Percentiles rank a stretch among this genome's conserved stretches.
These are phyloP conservation scores for Fusarium caatingaense DNA, from an alignment of 2,329 filamentous ascomycete genomes.

Conservation along the genomic window DNA sequence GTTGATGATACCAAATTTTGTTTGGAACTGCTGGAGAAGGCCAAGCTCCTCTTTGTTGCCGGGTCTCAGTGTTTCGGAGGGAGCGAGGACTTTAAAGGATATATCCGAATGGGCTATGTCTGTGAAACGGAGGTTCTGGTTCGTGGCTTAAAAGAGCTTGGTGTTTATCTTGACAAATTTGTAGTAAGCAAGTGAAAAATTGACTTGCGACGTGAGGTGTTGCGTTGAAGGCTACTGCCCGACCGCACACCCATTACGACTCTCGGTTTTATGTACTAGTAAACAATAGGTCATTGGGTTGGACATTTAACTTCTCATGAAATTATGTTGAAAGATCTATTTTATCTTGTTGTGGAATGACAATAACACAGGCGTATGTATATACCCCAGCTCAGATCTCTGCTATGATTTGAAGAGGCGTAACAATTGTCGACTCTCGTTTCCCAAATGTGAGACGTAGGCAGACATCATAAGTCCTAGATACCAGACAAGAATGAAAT, in stretches of 20 bases:
- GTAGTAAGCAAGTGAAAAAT: not conserved
- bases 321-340: too few species aligned
- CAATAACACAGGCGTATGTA: too few species aligned
- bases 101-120: constrained; percentile 81
- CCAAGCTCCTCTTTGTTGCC: constrained; percentile 79
- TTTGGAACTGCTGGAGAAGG: constrained; percentile 72
- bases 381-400: not conserved
- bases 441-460: not conserved
- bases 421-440: not conserved
- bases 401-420: not conserved
- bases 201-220: too few species aligned
- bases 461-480: not conserved
- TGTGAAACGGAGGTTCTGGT: constrained; percentile 75
- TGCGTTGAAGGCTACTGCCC: too few species aligned
- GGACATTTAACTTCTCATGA: too few species aligned
- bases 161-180: constrained; percentile 52
- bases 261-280: too few species aligned
- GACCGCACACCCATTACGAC: too few species aligned
- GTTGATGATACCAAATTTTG: constrained; percentile 80
- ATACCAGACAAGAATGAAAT: not conserved
- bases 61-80: constrained; percentile 79
- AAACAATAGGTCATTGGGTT: too few species aligned
- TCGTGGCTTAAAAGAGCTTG: constrained; percentile 67
- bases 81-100: constrained; percentile 75
- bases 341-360: too few species aligned